phyloP scores from a whole-genome alignment of 495 filamentous ascomycete species.

The Penicillium simplicissimum region DNA sequence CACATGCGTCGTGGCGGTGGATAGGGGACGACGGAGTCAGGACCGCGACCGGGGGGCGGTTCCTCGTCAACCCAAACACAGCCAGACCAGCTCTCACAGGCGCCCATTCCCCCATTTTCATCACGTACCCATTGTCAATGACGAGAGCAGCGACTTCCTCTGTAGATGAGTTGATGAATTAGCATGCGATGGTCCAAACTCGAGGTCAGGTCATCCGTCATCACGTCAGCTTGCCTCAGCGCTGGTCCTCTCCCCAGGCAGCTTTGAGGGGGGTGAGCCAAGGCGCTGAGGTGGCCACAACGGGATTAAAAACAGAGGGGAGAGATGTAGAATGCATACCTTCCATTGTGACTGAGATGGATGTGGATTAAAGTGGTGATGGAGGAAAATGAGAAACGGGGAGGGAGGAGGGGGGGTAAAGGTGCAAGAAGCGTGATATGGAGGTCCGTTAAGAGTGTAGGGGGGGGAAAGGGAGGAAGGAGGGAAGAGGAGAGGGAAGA shows the following conservation, averaged over 20 bases:
- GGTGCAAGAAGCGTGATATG: conserved; percentile 20
- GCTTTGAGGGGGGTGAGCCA: conserved; percentile 27
- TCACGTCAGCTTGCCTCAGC: conserved; percentile 8
- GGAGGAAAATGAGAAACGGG: conserved; percentile 39
- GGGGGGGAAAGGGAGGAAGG: conserved; percentile 36
- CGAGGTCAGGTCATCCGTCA: neutral
- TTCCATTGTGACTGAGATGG: conserved; percentile 66
- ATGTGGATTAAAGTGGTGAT: conserved; percentile 41
- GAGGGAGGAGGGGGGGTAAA: conserved; percentile 21
- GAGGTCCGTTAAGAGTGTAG: conserved; percentile 9
- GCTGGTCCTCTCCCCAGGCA: neutral
- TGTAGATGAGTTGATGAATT: conserved; percentile 55
- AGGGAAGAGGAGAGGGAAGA: conserved; percentile 30
- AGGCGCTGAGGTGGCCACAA: conserved; percentile 43
- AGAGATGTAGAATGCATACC: conserved; percentile 54
- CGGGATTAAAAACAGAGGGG: neutral
- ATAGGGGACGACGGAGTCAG: conserved; percentile 22
- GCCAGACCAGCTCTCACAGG: conserved; percentile 22
- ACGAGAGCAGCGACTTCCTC: conserved; percentile 99
- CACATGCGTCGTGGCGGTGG: conserved; percentile 19
- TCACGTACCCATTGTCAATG: conserved; percentile 99
- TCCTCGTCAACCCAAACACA: conserved; percentile 23
- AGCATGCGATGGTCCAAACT: conserved; percentile 40
- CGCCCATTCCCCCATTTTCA: conserved; percentile 7
- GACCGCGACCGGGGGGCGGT: conserved; percentile 32